Evolutionary conservation across 2,329 filamentous ascomycete genomes (phyloP).

Genomic region (Gliomastix tumulicola): DNA sequence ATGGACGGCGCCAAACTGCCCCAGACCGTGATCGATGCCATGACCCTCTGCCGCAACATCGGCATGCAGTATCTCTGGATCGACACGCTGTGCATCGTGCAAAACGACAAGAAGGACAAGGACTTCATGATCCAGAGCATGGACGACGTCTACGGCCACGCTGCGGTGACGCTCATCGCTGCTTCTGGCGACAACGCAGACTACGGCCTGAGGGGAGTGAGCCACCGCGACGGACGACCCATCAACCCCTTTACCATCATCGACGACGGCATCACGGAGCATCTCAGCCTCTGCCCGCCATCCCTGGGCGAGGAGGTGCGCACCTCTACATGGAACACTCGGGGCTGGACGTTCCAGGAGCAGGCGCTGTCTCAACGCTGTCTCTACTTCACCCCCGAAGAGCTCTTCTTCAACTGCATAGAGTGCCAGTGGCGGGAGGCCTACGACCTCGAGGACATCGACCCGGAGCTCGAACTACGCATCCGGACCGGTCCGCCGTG

Average conservation of each 20-base stretch:
- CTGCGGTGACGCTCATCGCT: slow-evolving; percentile 4
- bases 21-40: slow-evolving; percentile 3
- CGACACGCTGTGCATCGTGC: slow-evolving; percentile 10
- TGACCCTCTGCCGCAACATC: slow-evolving; percentile 4
- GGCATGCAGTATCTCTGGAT: slow-evolving; percentile 9
- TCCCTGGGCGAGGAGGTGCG: slow-evolving; percentile 5
- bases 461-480: not conserved
- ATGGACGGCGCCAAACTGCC: slow-evolving; percentile 1
- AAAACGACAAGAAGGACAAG: slow-evolving; percentile 7
- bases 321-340: slow-evolving; percentile 3
- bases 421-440: slow-evolving; percentile 3
- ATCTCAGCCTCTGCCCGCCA: slow-evolving; percentile 3
- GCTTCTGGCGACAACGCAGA: slow-evolving; percentile 2
- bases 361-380: slow-evolving; percentile 7
- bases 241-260: slow-evolving; percentile 1
- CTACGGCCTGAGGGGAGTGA: slow-evolving; percentile 2
- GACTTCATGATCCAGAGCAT: slow-evolving; percentile 2
- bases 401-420: slow-evolving; percentile 6
- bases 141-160: slow-evolving; percentile 4
- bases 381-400: slow-evolving; percentile 5
- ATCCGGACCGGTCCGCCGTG: slow-evolving; percentile 6
- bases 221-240: slow-evolving; percentile 1
- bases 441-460: slow-evolving; percentile 1
- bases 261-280: slow-evolving; percentile 1
- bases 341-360: slow-evolving; percentile 11